Conservation (phyloP, 1,284 basidiomycete species). For the Schizopora paradoxa region DNA sequence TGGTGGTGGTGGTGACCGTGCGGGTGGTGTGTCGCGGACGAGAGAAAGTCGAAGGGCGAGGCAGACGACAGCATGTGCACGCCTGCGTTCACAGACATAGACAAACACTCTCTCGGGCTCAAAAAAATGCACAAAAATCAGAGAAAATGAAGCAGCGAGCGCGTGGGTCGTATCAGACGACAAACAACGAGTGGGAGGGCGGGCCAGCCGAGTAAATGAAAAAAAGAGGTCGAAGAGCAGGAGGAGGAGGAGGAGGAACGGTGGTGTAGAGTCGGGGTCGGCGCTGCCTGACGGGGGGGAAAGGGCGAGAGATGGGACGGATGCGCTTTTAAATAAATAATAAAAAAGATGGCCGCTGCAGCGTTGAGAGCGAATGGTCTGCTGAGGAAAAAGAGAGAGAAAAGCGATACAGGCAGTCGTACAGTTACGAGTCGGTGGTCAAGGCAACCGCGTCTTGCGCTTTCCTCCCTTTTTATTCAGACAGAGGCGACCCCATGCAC, state of each 20-base stretch:
- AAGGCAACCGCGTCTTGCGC: slow-evolving; percentile 48
- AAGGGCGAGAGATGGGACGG: slow-evolving; percentile 19
- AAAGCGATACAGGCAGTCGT: slow-evolving; percentile 20
- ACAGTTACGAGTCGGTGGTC: slow-evolving; percentile 42
- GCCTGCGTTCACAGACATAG: slow-evolving; percentile 47
- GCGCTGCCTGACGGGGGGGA: slow-evolving; percentile 13
- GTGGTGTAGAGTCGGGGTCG: slow-evolving; percentile 3
- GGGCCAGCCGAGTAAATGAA: slow-evolving; percentile 27
- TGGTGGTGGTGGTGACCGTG: slow-evolving; percentile 37
- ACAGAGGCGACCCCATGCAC: slow-evolving; percentile 11
- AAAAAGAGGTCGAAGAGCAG: slow-evolving; percentile 4
- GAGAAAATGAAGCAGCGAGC: slow-evolving; percentile 24
- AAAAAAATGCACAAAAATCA: too few relatives aligned
- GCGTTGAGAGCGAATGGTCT: not conserved
- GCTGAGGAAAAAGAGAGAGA: slow-evolving; percentile 5
- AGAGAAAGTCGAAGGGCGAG: slow-evolving; percentile 66
- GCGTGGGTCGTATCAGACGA: slow-evolving; percentile 35
- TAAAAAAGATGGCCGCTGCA: slow-evolving; percentile 11
- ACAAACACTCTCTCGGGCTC: too few relatives aligned
- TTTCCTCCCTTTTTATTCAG: slow-evolving; percentile 20
- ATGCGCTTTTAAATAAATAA: slow-evolving; percentile 1
- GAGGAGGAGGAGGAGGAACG: slow-evolving; percentile 15
- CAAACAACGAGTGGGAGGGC: slow-evolving; percentile 27
- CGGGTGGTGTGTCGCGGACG: slow-evolving; percentile 23
- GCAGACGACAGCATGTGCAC: slow-evolving; percentile 62